Conservation (phyloP, 106 monocot species). For the Dendrobium chrysotoxum region DNA sequence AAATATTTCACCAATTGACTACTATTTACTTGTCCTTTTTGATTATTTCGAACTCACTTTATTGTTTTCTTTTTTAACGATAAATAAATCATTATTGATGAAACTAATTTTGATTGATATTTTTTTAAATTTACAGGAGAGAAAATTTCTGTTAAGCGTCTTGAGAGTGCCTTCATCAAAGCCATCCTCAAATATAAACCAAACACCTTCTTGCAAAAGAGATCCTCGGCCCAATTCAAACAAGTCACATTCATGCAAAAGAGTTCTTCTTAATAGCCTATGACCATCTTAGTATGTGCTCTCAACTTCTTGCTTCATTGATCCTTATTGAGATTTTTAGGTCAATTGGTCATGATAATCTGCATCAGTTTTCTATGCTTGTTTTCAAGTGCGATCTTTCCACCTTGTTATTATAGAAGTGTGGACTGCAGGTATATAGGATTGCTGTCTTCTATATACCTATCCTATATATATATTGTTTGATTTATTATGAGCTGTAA, state of each 20-base stretch:
- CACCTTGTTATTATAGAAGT: background rate
- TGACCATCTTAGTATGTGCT: background rate
- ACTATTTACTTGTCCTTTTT: too few relatives aligned
- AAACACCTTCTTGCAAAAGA: conserved; percentile 53
- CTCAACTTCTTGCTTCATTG: background rate
- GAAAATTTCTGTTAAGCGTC: conserved; percentile 47
- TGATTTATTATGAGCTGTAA: background rate
- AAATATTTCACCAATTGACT: too few relatives aligned
- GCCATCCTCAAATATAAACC: conserved; percentile 16
- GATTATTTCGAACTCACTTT: too few relatives aligned
- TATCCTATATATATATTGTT: background rate
- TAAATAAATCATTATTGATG: too few relatives aligned
- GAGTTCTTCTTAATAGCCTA: conserved; percentile 26
- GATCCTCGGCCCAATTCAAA: conserved; percentile 21
- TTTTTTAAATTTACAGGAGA: conserved; percentile 49
- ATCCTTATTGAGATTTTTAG: background rate
- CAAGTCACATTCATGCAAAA: conserved; percentile 9
- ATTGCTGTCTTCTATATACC: background rate
- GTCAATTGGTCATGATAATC: background rate
- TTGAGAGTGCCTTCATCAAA: conserved; percentile 42
- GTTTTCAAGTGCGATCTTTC: background rate
- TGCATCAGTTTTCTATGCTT: background rate
- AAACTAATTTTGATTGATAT: too few relatives aligned
- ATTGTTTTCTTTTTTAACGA: too few relatives aligned
- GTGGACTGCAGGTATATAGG: too few relatives aligned